Evolutionary conservation across 257 asterid species (phyloP), one percentile per base, ranked within the genome.

Genomic region (Phtheirospermum japonicum): DNA sequence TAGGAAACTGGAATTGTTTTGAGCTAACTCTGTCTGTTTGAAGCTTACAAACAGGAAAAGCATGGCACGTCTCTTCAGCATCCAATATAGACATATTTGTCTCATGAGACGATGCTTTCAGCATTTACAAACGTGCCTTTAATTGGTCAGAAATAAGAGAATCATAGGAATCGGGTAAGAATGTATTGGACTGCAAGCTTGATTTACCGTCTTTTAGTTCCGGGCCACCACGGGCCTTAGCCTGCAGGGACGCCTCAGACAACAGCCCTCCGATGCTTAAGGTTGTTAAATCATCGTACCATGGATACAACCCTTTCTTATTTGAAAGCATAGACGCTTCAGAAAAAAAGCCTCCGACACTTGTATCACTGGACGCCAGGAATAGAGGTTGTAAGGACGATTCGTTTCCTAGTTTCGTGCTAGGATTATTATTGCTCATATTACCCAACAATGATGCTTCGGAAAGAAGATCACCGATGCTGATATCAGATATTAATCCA

Each of bases 61-160:
- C 95, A 77, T 92, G 94, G 73, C 95, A 88, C n/a, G 98, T 92
- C 73, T 86, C 97, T 76, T 92, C 98, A 58, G 90, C 95, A 76
- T 89, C 95, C 65, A 92, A 72, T 61, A 90, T 80, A 46, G 97
- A 83, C 34, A 81, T 59, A 72, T 49, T 78, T 62, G 80, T 70
- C 65, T 81, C 87, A 26, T 69, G 72, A 61, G 68, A 36, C 12
- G 77, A 54, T 39, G 69, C 63, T 80, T 73, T 76, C 55, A 71
- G 57, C 45, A 59, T 32, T 70, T 69, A 81, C 57, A 80, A 63
- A 57, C 63, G 73, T 57, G 73, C 36, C 54, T 68, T 65, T 32
- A 71, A 49, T 51, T 75, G 84, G 19, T 81, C 64, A 52, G 75
- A 73, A 70, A 63, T 17, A 73, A 77, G 71, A 26, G 76, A 71